A percentile compares a stretch with the other conserved stretches of the same genome.
These are phyloP conservation scores for Monilinia laxa DNA, from an alignment of 2,329 filamentous ascomycete species.

Conservation along the genomic window DNA sequence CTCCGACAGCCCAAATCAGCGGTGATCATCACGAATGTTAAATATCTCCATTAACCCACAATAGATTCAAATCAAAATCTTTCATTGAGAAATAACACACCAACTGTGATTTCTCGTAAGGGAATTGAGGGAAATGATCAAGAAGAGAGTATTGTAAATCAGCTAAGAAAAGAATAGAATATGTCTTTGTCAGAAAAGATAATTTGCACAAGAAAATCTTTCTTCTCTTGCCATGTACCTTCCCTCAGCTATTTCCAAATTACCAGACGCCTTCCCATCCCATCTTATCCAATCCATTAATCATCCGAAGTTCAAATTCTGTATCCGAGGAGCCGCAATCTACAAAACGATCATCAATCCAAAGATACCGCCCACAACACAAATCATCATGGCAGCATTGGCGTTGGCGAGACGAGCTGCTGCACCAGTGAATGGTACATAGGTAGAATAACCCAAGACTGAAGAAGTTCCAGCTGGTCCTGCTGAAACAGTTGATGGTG, in stretches of 20 bases:
- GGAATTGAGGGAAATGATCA: neutral
- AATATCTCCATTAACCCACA: no score
- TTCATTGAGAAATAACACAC: neutral
- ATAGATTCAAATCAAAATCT: no score
- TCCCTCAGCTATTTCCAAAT: neutral
- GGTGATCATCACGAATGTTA: no score
- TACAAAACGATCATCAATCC: conserved; percentile 15
- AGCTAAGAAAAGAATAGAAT: neutral
- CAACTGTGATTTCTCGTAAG: neutral
- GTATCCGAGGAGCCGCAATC: neutral
- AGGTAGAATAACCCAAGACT: conserved; percentile 15
- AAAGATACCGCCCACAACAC: neutral
- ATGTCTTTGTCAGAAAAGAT: neutral
- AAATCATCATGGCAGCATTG: neutral
- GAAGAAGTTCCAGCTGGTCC: conserved; percentile 15
- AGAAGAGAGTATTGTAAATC: neutral
- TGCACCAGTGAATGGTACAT: conserved; percentile 17
- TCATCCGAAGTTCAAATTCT: neutral
- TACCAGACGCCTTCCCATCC: neutral
- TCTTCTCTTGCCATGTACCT: conserved; percentile 1
- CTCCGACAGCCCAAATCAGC: no score
- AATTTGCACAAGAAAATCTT: neutral
- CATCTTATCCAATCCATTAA: neutral
- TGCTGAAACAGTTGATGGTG: neutral
- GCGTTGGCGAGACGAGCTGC: neutral